A percentile compares a stretch with the other conserved stretches of the same genome.
Conservation (phyloP, 2,329 filamentous ascomycete species). For the Achaetomium macrosporum region DNA sequence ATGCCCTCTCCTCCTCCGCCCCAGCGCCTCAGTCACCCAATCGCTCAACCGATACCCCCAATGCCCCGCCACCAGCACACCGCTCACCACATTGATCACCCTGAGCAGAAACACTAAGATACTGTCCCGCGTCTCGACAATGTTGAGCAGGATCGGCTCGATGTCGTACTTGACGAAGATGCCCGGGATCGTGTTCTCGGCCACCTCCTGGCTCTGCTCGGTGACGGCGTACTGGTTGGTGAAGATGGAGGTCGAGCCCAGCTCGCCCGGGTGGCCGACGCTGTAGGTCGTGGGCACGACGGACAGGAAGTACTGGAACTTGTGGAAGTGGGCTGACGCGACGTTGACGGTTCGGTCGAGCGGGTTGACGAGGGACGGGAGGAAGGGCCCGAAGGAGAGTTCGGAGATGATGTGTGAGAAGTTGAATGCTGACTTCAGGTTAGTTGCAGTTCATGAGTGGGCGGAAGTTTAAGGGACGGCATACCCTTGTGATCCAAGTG, state of each 20-base stretch:
- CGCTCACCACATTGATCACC: slow-evolving; percentile 83
- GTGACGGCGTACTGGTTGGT: slow-evolving; percentile 99
- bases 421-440: slow-evolving; percentile 65
- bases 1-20: slow-evolving; percentile 41
- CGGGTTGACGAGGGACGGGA: slow-evolving; percentile 87
- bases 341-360: slow-evolving; percentile 83
- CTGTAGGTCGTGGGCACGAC: slow-evolving; percentile 93
- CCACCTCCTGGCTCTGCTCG: slow-evolving; percentile 68
- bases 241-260: slow-evolving; percentile 57
- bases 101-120: slow-evolving; percentile 71
- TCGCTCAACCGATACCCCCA: slow-evolving; percentile 86
- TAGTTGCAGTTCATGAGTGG: too few relatives aligned
- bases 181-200: slow-evolving; percentile 70
- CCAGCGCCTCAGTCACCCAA: slow-evolving; percentile 58
- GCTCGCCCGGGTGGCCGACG: slow-evolving; percentile 40
- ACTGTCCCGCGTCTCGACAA: slow-evolving; percentile 74
- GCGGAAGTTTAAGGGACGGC: slow-evolving; percentile 27
- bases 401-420: slow-evolving; percentile 96
- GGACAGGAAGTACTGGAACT: slow-evolving; percentile 96
- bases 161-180: slow-evolving; percentile 99
- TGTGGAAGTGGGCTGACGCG: slow-evolving; percentile 76
- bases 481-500: slow-evolving; percentile 79
- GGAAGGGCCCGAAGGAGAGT: slow-evolving; percentile 94
- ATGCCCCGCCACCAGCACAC: slow-evolving; percentile 86
- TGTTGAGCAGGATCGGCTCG: slow-evolving; percentile 82